Conservation (phyloP, 1,284 basidiomycete genomes). For the Phenoliferia sp. region DNA sequence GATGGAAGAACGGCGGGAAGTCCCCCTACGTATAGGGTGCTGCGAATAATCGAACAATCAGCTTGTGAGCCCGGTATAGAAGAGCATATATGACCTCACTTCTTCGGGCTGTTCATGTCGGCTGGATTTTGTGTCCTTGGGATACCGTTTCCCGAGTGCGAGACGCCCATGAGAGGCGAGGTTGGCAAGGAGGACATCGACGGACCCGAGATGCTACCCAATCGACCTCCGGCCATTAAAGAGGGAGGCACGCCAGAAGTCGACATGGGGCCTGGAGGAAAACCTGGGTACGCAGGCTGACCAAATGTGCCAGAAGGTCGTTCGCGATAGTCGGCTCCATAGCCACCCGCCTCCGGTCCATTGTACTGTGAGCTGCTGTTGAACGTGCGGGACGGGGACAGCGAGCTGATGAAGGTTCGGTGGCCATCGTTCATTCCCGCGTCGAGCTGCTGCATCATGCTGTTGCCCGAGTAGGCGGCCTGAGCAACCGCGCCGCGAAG, state of each 20-base stretch:
- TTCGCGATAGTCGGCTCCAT: too few relatives aligned
- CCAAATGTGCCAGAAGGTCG: too few relatives aligned
- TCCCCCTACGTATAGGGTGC: slow-evolving; percentile 91
- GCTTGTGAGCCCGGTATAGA: slow-evolving; percentile 52
- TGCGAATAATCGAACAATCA: slow-evolving; percentile 89
- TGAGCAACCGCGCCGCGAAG: not conserved
- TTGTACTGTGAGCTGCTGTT: not conserved
- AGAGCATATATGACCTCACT: slow-evolving; percentile 6
- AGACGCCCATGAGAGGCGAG: not conserved
- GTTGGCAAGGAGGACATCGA: not conserved
- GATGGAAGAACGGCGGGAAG: slow-evolving; percentile 52
- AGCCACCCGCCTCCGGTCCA: too few relatives aligned
- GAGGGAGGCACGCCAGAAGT: not conserved
- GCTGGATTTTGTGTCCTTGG: slow-evolving; percentile 29
- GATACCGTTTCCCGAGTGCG: not conserved
- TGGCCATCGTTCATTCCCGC: not conserved
- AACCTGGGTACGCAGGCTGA: too few relatives aligned
- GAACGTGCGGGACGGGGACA: not conserved
- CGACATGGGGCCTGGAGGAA: too few relatives aligned
- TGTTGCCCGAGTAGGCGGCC: not conserved
- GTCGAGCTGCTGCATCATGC: slow-evolving; percentile 18
- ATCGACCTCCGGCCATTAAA: not conserved
- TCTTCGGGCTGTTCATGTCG: slow-evolving; percentile 33
- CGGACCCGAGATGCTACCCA: not conserved
- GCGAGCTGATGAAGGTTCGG: not conserved